A percentile compares a stretch with the other conserved stretches of the same genome.
phyloP scores from a whole-genome alignment of 2,329 filamentous ascomycete genomes.

The Trichophyton mentagrophytes region DNA sequence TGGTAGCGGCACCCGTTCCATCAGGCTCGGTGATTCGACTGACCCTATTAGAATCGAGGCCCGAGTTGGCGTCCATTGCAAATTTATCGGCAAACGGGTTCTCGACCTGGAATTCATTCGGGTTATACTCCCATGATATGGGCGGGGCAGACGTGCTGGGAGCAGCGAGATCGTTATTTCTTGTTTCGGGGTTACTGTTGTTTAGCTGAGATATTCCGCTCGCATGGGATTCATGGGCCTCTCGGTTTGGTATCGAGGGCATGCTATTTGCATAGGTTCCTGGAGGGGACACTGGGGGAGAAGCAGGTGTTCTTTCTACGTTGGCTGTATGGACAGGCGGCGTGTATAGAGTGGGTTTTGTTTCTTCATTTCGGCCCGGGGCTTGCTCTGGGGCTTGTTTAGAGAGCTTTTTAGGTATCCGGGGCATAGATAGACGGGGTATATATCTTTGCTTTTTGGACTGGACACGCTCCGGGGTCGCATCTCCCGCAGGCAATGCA shows the following conservation, averaged over 20 bases:
- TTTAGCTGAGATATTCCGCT: background rate
- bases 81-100: constrained; percentile 30
- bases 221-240: background rate
- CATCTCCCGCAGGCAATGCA: background rate
- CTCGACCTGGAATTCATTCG: constrained; percentile 29
- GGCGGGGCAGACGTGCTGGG: constrained; percentile 7
- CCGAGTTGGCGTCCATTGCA: constrained; percentile 11
- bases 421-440: background rate
- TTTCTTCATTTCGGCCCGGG: background rate
- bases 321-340: background rate
- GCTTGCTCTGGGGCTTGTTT: background rate
- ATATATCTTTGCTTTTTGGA: background rate
- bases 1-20: background rate
- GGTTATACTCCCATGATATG: constrained; percentile 24
- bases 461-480: background rate
- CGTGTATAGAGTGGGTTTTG: background rate
- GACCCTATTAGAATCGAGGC: constrained; percentile 5
- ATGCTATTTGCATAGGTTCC: background rate
- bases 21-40: background rate
- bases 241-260: background rate
- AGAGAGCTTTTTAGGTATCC: background rate
- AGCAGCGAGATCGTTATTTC: constrained; percentile 6
- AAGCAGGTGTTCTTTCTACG: background rate
- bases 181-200: background rate
- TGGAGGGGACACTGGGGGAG: background rate